Percentiles rank a stretch among this genome's conserved stretches.
These are phyloP conservation scores for Daldinia grandis DNA, from an alignment of 495 filamentous ascomycete genomes.

Conservation along the genomic window DNA sequence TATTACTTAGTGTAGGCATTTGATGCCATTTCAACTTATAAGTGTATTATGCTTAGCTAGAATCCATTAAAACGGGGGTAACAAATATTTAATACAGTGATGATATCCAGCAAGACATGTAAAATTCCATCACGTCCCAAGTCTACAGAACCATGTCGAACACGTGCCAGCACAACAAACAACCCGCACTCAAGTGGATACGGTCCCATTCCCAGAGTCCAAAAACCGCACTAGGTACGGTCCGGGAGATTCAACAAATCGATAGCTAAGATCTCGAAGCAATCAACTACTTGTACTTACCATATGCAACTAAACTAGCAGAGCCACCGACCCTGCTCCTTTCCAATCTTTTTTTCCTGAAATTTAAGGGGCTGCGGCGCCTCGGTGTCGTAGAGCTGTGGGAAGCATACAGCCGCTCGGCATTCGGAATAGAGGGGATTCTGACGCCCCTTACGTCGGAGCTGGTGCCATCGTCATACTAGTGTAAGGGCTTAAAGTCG, in stretches of 20 bases:
- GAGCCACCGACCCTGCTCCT: not conserved
- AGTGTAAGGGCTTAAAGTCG: not conserved
- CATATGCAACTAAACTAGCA: constrained; percentile 15
- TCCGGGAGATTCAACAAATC: constrained; percentile 11
- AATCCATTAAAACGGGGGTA: not conserved
- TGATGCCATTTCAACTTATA: not conserved
- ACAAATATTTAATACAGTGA: not conserved
- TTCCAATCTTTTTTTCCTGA: constrained; percentile 5
- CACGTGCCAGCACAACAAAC: not conserved
- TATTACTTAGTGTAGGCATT: not conserved
- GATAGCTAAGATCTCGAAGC: constrained; percentile 8
- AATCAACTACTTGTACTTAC: constrained; percentile 7
- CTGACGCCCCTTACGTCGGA: not conserved
- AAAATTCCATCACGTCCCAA: not conserved
- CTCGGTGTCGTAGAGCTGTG: not conserved
- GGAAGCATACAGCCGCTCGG: constrained; percentile 21
- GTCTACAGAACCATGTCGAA: not conserved
- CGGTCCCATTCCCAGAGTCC: not conserved
- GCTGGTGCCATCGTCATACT: not conserved
- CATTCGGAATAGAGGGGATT: constrained; percentile 9
- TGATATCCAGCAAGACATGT: not conserved
- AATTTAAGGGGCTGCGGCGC: constrained; percentile 23
- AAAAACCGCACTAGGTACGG: constrained; percentile 23
- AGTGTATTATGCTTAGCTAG: not conserved
- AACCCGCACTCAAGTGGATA: constrained; percentile 8